Evolutionary conservation across 83 land plant species (phyloP).

Genomic region (Picea abies): DNA sequence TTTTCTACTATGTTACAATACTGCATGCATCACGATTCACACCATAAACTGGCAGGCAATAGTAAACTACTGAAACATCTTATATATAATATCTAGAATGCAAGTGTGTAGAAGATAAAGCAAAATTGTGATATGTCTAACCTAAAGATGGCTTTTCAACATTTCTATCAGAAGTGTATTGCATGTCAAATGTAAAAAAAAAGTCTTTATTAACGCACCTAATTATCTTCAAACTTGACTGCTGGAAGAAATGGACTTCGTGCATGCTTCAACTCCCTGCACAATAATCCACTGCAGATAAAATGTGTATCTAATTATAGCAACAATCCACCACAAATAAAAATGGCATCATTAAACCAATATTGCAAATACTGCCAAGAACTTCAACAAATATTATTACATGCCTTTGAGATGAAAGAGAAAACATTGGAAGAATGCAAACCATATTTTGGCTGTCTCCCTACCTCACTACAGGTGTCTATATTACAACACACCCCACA

Average conservation of each 20-base stretch:
- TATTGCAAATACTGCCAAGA: background rate
- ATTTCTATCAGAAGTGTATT: too few relatives aligned
- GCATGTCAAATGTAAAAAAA: too few relatives aligned
- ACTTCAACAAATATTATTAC: too few relatives aligned
- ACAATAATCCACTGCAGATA: background rate
- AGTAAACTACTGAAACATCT: too few relatives aligned
- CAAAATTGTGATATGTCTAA: too few relatives aligned
- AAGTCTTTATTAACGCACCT: background rate
- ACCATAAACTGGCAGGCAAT: too few relatives aligned
- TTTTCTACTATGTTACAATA: background rate
- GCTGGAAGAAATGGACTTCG: background rate
- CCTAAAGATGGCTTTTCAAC: too few relatives aligned
- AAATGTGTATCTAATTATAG: background rate
- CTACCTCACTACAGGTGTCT: background rate
- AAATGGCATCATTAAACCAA: background rate
- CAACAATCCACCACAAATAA: background rate
- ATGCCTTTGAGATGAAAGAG: too few relatives aligned
- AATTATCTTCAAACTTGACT: constrained; percentile 10
- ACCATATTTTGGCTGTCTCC: too few relatives aligned
- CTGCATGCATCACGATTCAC: background rate
- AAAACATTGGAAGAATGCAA: too few relatives aligned
- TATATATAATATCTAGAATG: too few relatives aligned
- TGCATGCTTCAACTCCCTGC: background rate
- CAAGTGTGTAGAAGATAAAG: too few relatives aligned
- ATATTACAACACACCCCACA: background rate